Conservation (phyloP, 768 basidiomycete species). For the Tylopilus rubrobrunneus region DNA sequence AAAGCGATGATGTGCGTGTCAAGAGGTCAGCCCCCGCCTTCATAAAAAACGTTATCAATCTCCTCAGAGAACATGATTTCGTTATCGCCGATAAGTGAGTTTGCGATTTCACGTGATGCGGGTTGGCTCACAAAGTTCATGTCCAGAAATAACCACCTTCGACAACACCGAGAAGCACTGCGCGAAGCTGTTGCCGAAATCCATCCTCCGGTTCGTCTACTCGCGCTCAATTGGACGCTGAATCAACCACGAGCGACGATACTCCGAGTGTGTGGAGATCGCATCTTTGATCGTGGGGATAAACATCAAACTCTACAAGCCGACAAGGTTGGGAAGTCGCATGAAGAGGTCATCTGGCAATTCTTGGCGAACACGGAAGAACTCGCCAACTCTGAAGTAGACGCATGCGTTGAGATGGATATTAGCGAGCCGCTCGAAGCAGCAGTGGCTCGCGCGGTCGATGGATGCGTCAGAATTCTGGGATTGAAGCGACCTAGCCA, state of each 20-base stretch:
- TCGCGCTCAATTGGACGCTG: slow-evolving; percentile 78
- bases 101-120: neutral
- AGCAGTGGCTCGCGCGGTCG: slow-evolving; percentile 55
- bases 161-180: slow-evolving; percentile 72
- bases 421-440: slow-evolving; percentile 51
- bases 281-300: slow-evolving; percentile 69
- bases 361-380: slow-evolving; percentile 62
- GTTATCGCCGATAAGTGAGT: slow-evolving; percentile 92
- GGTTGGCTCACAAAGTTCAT: neutral
- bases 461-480: slow-evolving; percentile 53
- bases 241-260: slow-evolving; percentile 54
- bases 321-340: slow-evolving; percentile 43
- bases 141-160: slow-evolving; percentile 83
- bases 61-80: slow-evolving; percentile 62
- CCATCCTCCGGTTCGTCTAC: slow-evolving; percentile 58
- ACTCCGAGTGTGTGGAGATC: slow-evolving; percentile 74
- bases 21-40: slow-evolving; percentile 75
- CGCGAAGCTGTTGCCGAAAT: slow-evolving; percentile 46
- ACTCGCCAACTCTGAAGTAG: slow-evolving; percentile 60
- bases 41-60: slow-evolving; percentile 61
- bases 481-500: slow-evolving; percentile 49
- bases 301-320: slow-evolving; percentile 83
- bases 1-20: slow-evolving; percentile 81
- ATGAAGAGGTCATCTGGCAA: slow-evolving; percentile 80
- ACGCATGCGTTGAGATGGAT: slow-evolving; percentile 65